Conservation (phyloP, 1,139 yeast genomes). For the Candida neerlandica region DNA sequence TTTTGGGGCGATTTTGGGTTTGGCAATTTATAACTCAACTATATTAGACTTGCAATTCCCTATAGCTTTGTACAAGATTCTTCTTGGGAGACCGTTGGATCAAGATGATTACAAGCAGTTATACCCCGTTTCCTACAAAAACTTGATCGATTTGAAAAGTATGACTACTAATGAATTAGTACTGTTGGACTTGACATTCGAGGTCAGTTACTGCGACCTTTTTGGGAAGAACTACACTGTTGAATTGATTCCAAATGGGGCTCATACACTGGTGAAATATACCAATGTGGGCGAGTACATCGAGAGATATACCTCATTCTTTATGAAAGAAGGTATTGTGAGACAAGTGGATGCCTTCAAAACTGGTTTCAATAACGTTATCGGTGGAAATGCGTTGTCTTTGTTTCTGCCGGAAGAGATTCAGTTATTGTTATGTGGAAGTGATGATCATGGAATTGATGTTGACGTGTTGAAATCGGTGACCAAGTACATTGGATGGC, state of each 20-base stretch:
- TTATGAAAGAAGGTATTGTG: constrained; percentile 56
- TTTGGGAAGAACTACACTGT: constrained; percentile 41
- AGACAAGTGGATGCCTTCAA: constrained; percentile 59
- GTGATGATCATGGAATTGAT: constrained; percentile 66
- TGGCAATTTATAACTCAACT: constrained; percentile 89
- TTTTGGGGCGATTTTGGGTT: constrained; percentile 83
- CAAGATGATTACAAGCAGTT: constrained; percentile 67
- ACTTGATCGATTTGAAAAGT: constrained; percentile 55
- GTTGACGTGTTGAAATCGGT: constrained; percentile 66
- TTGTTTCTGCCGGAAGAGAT: constrained; percentile 82
- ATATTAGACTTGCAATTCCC: constrained; percentile 83
- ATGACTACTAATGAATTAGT: constrained; percentile 35
- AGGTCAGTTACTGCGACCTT: constrained; percentile 40
- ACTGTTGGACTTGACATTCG: constrained; percentile 37
- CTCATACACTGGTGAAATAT: constrained; percentile 50
- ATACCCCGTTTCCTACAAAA: constrained; percentile 66
- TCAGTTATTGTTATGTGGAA: constrained; percentile 77
- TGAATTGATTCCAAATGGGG: constrained; percentile 64
- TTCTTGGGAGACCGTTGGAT: constrained; percentile 57
- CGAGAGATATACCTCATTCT: constrained; percentile 60
- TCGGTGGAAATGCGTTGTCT: constrained; percentile 78
- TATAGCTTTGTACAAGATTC: constrained; percentile 69
- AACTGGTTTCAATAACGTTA: constrained; percentile 72
- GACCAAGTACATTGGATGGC: constrained; percentile 73
- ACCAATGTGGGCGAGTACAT: constrained; percentile 64